Evolutionary conservation across 1,284 basidiomycete genomes (phyloP), one percentile per base, ranked within the genome.

Genomic region (Ceratobasidium sp.): DNA sequence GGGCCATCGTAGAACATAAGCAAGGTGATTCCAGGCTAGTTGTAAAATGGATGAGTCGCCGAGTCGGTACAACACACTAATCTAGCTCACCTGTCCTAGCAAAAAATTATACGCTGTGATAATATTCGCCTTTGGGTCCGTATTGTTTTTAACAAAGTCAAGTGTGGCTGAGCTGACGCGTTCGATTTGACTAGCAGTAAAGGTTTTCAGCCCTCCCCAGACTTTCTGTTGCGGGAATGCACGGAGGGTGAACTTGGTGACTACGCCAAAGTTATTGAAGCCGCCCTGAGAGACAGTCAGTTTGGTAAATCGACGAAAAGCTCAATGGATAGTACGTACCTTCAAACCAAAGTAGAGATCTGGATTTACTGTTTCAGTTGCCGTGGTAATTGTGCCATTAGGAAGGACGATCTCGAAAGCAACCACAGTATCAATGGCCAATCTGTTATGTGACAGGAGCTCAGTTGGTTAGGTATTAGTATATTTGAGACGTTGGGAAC

Each of bases 91-190:
- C 38, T 44, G 52, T 28, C n/a, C 9, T 23, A 5, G 1, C 21
- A 43, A 26, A 44, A 26, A 18, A 16, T 47, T 35, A 35, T 35
- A 16, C 9, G 87, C 82, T 0, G 85, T 82, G 46, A 90, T 84
- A 21, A 88, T 82, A 1, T 78, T 80, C 5, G 89, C 90, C 78
- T 89, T 91, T 0, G 87, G 87, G 75, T 89, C 88, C 0, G 78
- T 84, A 14, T 84, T 84, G 2, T 81, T 83, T 11, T 80, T 79
- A 1, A 81, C 77, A 77, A 89, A 90, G 21, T 83, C 83, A 13
- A 82, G 82, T 0, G 84, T 84, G 0, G 88, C 89, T 1, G 76
- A 80, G 21, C 79, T 80, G 30, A 88, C 81, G 1, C 77, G 79
- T 26, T 82, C 79, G 13, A 85, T 77, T 5, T 82, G 75, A n/a